Base-by-base conservation (phyloP, 2,329 filamentous ascomycete species). In the Pseudogymnoascus sp. region DNA sequence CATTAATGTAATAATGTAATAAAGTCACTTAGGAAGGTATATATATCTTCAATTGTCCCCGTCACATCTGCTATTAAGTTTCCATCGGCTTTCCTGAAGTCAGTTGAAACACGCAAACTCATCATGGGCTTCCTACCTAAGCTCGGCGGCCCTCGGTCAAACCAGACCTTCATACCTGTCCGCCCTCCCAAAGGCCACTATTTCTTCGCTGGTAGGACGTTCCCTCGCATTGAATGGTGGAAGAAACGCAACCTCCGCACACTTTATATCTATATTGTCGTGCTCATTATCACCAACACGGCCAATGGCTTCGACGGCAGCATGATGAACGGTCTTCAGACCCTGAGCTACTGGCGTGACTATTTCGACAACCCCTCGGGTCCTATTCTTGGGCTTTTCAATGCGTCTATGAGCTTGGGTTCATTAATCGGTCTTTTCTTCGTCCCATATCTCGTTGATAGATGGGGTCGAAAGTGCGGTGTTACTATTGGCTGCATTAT, bases 261-360 rank as follows among this genome's bases (percentile, higher is more conserved):
- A 21, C 65, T 73, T 3, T 73, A 73, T 64, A 62, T 72, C 61
- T 71, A 67, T 62, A 70, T 72, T 33, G 35, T 70, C 10, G 64
- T 72, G 10, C 63, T 73, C 18, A 69, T 73, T 35, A 62, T 69
- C 63, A 70, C 63, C 60, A 72, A 71, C 65, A 72, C 68, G 1
- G 69, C 71, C 18, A 72, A 72, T 61, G 75, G 75, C 31, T 77
- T 74, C 42, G 75, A 76, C 65, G 67, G 75, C 25, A 77, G 75
- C 9, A 72, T 80, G 68, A 75, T 79, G 72, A 80, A 79, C 61
- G 77, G 77, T 64, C 67, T 80, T 25, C 77, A 79, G 64, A 73
- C 77, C 4, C 74, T 82, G 61, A 61, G 66, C 0, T 70, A 74
- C 45, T 82, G 80, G 80, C 67, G 75, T 62, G 63, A 70, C 3